Percentiles rank a stretch among this genome's conserved stretches.
phyloP scores from a whole-genome alignment of 495 filamentous ascomycete genomes.

The Usnea hakonensis region DNA sequence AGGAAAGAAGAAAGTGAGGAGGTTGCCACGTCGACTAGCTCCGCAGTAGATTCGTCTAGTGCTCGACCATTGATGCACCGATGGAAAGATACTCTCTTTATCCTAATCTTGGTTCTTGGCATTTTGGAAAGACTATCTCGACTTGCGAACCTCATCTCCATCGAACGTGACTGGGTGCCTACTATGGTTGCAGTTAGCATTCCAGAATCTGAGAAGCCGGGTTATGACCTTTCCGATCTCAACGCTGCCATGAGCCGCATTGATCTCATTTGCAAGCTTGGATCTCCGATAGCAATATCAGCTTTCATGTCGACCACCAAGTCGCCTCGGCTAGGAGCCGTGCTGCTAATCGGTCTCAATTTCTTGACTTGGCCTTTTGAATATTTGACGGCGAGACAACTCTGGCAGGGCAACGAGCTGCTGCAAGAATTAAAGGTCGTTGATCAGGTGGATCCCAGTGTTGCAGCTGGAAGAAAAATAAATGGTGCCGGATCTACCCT shows the following conservation, averaged over 20 bases:
- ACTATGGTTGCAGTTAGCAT: constrained; percentile 27
- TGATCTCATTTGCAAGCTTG: constrained; percentile 61
- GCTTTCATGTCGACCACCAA: constrained; percentile 37
- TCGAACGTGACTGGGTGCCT: constrained; percentile 52
- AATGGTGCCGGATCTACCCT: neutral
- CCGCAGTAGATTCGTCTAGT: too few species aligned
- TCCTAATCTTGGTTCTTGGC: constrained; percentile 34
- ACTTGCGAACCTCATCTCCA: constrained; percentile 43
- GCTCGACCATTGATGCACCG: constrained; percentile 8
- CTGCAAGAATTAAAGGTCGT: neutral
- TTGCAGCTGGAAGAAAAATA: neutral
- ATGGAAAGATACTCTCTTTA: constrained; percentile 32
- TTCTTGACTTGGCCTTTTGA: constrained; percentile 9
- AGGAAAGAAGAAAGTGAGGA: neutral
- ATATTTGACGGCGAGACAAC: constrained; percentile 2
- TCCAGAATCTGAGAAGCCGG: neutral
- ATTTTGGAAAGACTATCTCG: constrained; percentile 42
- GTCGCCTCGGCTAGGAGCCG: constrained; percentile 42
- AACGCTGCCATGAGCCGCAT: constrained; percentile 63
- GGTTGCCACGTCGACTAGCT: neutral
- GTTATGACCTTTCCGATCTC: constrained; percentile 35
- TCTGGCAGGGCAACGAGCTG: constrained; percentile 1
- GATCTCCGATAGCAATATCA: constrained; percentile 51
- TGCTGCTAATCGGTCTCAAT: constrained; percentile 37
- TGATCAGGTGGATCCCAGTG: neutral